These are phyloP conservation scores for Acrasis kona DNA, from an alignment of 78 protist species.

Conservation along the genomic window DNA sequence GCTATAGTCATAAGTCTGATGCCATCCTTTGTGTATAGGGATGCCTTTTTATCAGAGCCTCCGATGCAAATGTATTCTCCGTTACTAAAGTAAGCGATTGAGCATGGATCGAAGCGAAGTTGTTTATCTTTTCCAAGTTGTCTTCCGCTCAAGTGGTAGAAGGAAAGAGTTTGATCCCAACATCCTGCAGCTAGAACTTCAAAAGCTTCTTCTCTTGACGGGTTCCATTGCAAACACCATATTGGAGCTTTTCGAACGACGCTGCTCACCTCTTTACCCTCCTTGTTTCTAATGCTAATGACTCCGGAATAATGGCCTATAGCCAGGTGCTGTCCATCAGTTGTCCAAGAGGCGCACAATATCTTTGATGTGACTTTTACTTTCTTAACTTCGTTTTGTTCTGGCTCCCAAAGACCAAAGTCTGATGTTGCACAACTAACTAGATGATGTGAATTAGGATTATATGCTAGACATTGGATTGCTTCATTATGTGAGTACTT, in stretches of 20 bases:
- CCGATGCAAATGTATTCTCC: conserved; percentile 52
- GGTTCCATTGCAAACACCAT: conserved; percentile 49
- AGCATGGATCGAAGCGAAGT: conserved; percentile 58
- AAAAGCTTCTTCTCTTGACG: conserved; percentile 10
- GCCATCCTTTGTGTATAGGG: conserved; percentile 47
- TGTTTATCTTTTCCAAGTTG: conserved; percentile 16
- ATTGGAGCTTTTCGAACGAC: conserved; percentile 38
- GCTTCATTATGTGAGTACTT: conserved; percentile 38
- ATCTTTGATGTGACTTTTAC: conserved; percentile 24
- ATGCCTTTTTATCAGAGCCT: conserved; percentile 51
- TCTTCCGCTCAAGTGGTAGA: conserved; percentile 25
- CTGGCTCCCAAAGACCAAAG: conserved; percentile 70
- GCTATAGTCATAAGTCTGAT: conserved; percentile 11
- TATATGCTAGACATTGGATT: conserved; percentile 45
- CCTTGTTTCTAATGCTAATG: conserved; percentile 35
- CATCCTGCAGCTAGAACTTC: conserved; percentile 59
- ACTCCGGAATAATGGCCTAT: conserved; percentile 51
- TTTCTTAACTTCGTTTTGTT: conserved; percentile 41
- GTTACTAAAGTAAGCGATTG: conserved; percentile 19
- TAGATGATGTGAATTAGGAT: conserved; percentile 55
- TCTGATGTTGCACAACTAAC: conserved; percentile 50
- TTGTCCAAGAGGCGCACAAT: conserved; percentile 46
- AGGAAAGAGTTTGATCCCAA: conserved; percentile 57
- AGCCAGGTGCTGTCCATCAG: conserved; percentile 61
- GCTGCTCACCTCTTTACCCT: conserved; percentile 10